A percentile compares a stretch with the other conserved stretches of the same genome.
phyloP scores from a whole-genome alignment of 352 stramenopile genomes.

The Globisporangium iwayamae region DNA sequence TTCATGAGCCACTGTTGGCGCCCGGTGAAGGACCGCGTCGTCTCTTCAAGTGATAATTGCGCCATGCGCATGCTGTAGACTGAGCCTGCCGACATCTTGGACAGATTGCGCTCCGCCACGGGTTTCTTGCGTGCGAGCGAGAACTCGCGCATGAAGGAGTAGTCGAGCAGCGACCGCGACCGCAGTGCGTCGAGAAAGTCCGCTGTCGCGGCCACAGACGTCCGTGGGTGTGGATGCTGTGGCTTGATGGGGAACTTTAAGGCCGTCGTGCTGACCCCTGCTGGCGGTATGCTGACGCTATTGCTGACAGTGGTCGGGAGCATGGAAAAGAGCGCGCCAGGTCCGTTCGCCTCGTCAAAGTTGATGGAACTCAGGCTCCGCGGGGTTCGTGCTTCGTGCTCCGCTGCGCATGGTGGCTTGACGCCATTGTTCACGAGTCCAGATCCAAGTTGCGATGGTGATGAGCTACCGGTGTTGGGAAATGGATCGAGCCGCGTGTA shows the following conservation, averaged over 20 bases:
- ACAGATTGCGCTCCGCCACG: conserved; percentile 34
- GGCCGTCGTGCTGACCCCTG: not conserved
- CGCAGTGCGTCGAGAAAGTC: conserved; percentile 34
- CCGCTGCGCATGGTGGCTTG: not conserved
- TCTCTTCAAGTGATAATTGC: conserved; percentile 36
- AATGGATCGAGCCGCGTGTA: conserved; percentile 16
- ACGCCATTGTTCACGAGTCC: not conserved
- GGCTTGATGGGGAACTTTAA: conserved; percentile 16
- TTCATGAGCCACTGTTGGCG: conserved; percentile 17
- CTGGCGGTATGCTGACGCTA: not conserved
- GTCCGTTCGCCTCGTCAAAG: not conserved
- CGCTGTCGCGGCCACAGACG: conserved; percentile 9
- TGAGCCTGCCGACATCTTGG: conserved; percentile 32
- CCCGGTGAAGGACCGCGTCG: conserved; percentile 13
- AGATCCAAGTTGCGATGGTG: not conserved
- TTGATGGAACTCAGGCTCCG: conserved; percentile 14
- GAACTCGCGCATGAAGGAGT: conserved; percentile 53
- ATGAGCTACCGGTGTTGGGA: not conserved
- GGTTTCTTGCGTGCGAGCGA: conserved; percentile 35
- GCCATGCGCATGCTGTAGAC: conserved; percentile 44
- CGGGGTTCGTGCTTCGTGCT: not conserved
- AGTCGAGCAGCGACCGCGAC: conserved; percentile 41
- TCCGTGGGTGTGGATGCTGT: conserved; percentile 12
- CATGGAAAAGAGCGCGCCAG: conserved; percentile 8
- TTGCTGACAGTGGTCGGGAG: not conserved